Conservation (phyloP, 1,284 basidiomycete species). For the Microbotryum lychnidis-dioicae region DNA sequence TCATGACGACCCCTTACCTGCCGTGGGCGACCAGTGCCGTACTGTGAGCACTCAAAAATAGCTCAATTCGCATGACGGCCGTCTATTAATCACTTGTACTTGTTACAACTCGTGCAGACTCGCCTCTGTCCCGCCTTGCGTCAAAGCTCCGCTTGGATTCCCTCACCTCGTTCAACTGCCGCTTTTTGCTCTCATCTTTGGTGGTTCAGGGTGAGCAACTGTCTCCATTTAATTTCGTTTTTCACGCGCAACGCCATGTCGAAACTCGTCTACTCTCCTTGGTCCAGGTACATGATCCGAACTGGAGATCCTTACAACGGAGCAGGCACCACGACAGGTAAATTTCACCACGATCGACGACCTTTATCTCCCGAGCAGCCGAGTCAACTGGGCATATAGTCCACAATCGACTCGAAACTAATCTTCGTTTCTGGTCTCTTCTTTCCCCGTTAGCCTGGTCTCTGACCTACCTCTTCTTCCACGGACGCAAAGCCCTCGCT, state of each 20-base stretch:
- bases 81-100: neutral
- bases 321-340: slow-evolving; percentile 27
- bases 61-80: too few relatives aligned
- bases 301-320: slow-evolving; percentile 28
- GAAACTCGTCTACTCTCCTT: neutral
- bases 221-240: too few relatives aligned
- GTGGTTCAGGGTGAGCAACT: slow-evolving; percentile 9
- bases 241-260: too few relatives aligned
- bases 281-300: slow-evolving; percentile 25
- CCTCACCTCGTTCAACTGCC: slow-evolving; percentile 29
- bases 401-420: neutral
- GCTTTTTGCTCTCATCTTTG: slow-evolving; percentile 23
- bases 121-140: slow-evolving; percentile 13
- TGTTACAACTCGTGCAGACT: slow-evolving; percentile 5
- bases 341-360: neutral
- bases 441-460: slow-evolving; percentile 21
- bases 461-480: slow-evolving; percentile 29
- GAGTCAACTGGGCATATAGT: neutral
- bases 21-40: slow-evolving; percentile 16
- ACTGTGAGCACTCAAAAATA: slow-evolving; percentile 5
- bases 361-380: neutral
- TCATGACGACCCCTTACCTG: slow-evolving; percentile 8
- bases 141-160: slow-evolving; percentile 15
- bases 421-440: neutral
- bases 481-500: slow-evolving; percentile 20